Evolutionary conservation across 2,329 filamentous ascomycete species (phyloP).

Genomic region (Parastagonospora avenae): DNA sequence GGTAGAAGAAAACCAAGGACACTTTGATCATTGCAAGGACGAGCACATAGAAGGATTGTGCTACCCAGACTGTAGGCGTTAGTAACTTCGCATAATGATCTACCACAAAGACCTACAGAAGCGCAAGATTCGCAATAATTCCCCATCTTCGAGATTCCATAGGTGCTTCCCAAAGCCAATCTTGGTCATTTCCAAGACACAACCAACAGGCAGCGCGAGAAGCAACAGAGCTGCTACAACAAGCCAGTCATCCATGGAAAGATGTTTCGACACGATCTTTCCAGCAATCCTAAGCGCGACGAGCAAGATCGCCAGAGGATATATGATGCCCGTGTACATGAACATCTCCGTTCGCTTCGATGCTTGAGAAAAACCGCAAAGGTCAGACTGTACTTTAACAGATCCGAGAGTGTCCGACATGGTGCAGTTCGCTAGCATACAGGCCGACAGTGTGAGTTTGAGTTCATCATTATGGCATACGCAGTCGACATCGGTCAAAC

Average conservation of each 20-base stretch:
- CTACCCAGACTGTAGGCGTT: conserved; percentile 20
- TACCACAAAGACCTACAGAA: conserved; percentile 11
- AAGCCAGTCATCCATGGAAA: conserved; percentile 18
- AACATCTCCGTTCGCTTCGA: conserved; percentile 19
- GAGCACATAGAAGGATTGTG: conserved; percentile 21
- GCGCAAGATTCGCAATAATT: conserved; percentile 18
- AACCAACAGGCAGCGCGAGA: conserved; percentile 13
- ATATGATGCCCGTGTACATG: conserved; percentile 19
- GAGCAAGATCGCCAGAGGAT: conserved; percentile 17
- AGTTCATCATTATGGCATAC: conserved; percentile 18
- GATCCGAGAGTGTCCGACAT: conserved; percentile 27
- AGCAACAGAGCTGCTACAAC: conserved; percentile 12
- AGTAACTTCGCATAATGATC: background rate
- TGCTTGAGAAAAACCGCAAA: conserved; percentile 25
- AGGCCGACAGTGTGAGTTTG: conserved; percentile 15
- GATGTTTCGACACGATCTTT: conserved; percentile 15
- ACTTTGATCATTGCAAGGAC: conserved; percentile 25
- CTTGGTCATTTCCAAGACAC: conserved; percentile 24
- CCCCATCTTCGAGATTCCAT: conserved; percentile 24
- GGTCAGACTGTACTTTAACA: conserved; percentile 20
- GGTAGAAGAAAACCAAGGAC: conserved; percentile 28
- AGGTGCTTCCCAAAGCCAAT: conserved; percentile 32
- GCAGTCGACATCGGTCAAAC: conserved; percentile 18
- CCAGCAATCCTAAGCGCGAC: conserved; percentile 12
- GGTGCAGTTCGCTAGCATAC: conserved; percentile 34